These are phyloP conservation scores for Inonotus hispidus DNA, from an alignment of 1,284 basidiomycete genomes.

Conservation along the genomic window DNA sequence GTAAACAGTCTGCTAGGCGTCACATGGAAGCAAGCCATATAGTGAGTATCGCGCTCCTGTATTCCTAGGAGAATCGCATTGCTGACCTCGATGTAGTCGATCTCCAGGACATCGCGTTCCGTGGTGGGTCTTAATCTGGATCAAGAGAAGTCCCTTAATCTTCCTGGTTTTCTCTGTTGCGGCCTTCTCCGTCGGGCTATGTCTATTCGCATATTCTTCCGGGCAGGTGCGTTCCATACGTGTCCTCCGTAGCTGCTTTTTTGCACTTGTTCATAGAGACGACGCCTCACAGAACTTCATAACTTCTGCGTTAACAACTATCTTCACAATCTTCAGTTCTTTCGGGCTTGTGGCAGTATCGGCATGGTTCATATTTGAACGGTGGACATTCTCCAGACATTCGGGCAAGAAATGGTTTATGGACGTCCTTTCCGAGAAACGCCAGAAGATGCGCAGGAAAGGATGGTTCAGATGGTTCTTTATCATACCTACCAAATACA, in stretches of 20 bases:
- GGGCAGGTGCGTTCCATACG: conserved; percentile 37
- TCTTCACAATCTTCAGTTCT: conserved; percentile 68
- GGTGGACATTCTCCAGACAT: conserved; percentile 64
- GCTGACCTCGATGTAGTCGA: conserved; percentile 32
- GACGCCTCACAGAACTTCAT: conserved; percentile 39
- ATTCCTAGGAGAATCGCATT: background rate
- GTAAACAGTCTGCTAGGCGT: conserved; percentile 68
- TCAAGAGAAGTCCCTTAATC: conserved; percentile 69
- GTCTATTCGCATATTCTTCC: conserved; percentile 61
- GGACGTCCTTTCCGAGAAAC: conserved; percentile 54
- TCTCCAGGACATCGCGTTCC: conserved; percentile 62
- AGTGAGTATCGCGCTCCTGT: conserved; percentile 40
- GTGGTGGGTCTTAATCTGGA: conserved; percentile 79
- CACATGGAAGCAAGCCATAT: conserved; percentile 76
- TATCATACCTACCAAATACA: conserved; percentile 6
- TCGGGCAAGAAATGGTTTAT: conserved; percentile 71
- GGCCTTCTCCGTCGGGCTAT: conserved; percentile 65
- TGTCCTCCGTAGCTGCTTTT: background rate
- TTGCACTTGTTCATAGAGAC: background rate
- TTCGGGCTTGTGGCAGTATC: conserved; percentile 72
- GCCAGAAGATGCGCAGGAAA: conserved; percentile 25
- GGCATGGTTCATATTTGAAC: conserved; percentile 71
- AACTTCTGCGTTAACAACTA: conserved; percentile 66
- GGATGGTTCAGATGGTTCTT: conserved; percentile 16
- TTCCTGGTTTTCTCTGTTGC: conserved; percentile 70